Evolutionary conservation across 352 stramenopile genomes (phyloP), one percentile per base, ranked within the genome.

Genomic region (Pythium utonaiense): DNA sequence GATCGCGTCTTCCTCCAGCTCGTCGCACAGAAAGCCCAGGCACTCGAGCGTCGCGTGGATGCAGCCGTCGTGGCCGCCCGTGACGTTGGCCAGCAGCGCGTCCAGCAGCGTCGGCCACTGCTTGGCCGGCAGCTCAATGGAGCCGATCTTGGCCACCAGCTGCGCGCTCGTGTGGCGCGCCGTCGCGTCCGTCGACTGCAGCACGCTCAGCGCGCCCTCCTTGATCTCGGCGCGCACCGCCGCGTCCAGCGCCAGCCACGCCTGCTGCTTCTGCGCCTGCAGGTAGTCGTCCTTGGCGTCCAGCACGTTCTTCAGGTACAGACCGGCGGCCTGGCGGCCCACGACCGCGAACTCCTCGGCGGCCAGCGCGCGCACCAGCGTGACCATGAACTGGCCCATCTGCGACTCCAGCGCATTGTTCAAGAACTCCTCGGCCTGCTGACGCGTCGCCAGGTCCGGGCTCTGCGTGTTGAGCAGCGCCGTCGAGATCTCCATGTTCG

Each of bases 71-170:
- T 71, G 69, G 33, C 81, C 75, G 17, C 58, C 69, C 0, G 88
- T 96, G 16, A 98, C 91, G 68, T 99, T 99, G 58, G 96, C 78
- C 52, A 98, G 77, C 54, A 99, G 64, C 8, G 71, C 78, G 22
- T 90, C 79, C 2, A 99, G 78, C 64, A 99, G 86, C 36, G 89
- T 79, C 1, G 95, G 92, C 96, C 97, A 99, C 74, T 98, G 71
- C 56, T 97, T 91, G 48, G 75, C 75, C n/a, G 94, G 91, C 16
- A 98, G 69, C 72, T 98, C 95, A 17, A 99, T 91, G 21, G 89
- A 83, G 42, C 92, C 96, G 57, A 98, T 87, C 77, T 98, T 97
- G 22, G 95, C 90, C 41, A 98, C 86, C 9, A 97, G 83, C 63
- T 98, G 89, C 9, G 94, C 94, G 41, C 89, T 96, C 33, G 84